A percentile compares a stretch with the other conserved stretches of the same genome.
phyloP scores from a whole-genome alignment of 305 asterid species.

The Fraxinus latifolia region DNA sequence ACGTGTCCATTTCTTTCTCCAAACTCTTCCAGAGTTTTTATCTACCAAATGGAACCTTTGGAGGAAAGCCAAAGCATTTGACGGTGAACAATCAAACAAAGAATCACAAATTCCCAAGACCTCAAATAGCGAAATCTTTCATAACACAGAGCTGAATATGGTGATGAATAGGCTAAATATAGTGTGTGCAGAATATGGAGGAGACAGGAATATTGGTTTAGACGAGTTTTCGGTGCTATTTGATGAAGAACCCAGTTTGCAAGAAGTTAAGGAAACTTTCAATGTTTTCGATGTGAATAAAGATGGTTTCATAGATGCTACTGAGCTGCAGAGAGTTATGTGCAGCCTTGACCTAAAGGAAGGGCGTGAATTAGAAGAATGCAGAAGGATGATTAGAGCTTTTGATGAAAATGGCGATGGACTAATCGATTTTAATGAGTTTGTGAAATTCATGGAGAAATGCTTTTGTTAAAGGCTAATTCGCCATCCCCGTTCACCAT shows the following conservation, averaged over 20 bases:
- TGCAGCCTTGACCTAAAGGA: slow-evolving; percentile 29
- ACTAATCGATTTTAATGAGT: slow-evolving; percentile 40
- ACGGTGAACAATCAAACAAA: not conserved
- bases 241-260: slow-evolving; percentile 44
- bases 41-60: slow-evolving; percentile 21
- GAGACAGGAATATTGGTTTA: not conserved
- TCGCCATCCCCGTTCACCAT: not conserved
- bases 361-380: slow-evolving; percentile 36
- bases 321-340: slow-evolving; percentile 36
- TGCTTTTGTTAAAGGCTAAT: slow-evolving; percentile 24
- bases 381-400: slow-evolving; percentile 36
- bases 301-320: slow-evolving; percentile 36
- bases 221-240: slow-evolving; percentile 28
- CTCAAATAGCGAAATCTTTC: not conserved
- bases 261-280: slow-evolving; percentile 39
- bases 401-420: slow-evolving; percentile 46
- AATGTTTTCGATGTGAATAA: slow-evolving; percentile 36
- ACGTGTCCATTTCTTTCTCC: not conserved
- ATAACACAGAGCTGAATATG: slow-evolving; percentile 13
- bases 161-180: slow-evolving; percentile 29
- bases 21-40: not conserved
- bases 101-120: not conserved
- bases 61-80: slow-evolving; percentile 9
- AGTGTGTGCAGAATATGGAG: slow-evolving; percentile 13
- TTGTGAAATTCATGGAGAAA: slow-evolving; percentile 43